Evolutionary conservation across 2,329 filamentous ascomycete species (phyloP), one percentile per base, ranked within the genome.

Genomic region (Endocalyx cinctus): DNA sequence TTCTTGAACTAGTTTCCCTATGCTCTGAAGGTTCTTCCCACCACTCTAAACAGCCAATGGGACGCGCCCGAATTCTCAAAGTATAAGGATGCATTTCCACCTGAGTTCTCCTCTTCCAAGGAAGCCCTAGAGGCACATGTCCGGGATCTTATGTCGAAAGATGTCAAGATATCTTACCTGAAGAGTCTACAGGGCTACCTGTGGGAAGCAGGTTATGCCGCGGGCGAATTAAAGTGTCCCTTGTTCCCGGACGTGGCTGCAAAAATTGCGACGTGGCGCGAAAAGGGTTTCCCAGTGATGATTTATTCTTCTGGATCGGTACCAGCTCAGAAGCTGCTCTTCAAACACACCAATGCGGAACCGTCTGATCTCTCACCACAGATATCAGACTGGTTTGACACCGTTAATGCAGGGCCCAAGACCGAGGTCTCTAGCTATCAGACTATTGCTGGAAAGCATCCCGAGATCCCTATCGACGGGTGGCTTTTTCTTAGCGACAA

Each of bases 401-500:
- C 85, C 4, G 75, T 84, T 38, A 90, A 86, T 56, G 85, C 86
- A 19, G 86, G 86, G 2, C 70, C 75, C 35, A 92, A 92, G 66
- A 75, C 71, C 28, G 76, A 87, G 47, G 55, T 62, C 25, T 58
- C 56, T 15, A 89, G 84, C 56, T 92, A 90, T 60, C 58, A 63
- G 46, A 76, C 67, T 48, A 88, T 89, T 46, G 67, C 74, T 29
- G 57, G 58, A 29, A 62, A 66, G 34, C 54, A 67, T 27, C 56
- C 74, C 12, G 62, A 67, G 20, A 62, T 69, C 36, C 47, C 63
- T 31, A 57, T 69, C 13, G 58, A 57, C 10, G 66, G 73, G 35
- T 84, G 84, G 66, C 66, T 87, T n/a, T 92, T 92, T 57, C 63
- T 90, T 40, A 90, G 84, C 51, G 86, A 92, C 62, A 88, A 88